These are phyloP conservation scores for Oehlia diaphana DNA, from an alignment of 192 early-diverging fungal species.

Conservation along the genomic window DNA sequence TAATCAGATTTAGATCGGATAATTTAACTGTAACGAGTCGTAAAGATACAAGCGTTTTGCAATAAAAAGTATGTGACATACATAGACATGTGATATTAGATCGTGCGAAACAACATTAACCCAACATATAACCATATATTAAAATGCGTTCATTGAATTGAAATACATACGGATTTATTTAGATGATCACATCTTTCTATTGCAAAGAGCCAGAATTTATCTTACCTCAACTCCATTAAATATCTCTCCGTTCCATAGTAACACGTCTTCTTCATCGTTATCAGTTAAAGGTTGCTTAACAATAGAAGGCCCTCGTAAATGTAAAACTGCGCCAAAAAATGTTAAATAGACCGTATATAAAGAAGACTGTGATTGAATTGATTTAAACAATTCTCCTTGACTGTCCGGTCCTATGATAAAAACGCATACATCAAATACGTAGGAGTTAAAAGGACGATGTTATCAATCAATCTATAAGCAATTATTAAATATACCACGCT, in stretches of 20 bases:
- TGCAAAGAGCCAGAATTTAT: background rate
- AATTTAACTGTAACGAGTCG: too few relatives aligned
- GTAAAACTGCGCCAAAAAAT: conserved; percentile 64
- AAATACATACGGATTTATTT: background rate
- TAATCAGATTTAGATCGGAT: too few relatives aligned
- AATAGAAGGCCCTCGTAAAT: conserved; percentile 62
- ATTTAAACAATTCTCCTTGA: conserved; percentile 29
- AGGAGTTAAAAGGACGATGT: too few relatives aligned
- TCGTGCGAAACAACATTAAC: background rate
- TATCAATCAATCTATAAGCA: background rate
- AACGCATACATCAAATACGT: background rate
- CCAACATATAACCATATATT: too few relatives aligned
- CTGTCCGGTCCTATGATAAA: conserved; percentile 51
- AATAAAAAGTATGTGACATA: too few relatives aligned
- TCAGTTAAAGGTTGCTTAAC: conserved; percentile 61
- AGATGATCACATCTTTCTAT: background rate
- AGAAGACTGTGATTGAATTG: background rate
- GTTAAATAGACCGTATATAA: conserved; percentile 24
- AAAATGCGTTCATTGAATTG: too few relatives aligned
- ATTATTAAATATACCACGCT: conserved; percentile 43
- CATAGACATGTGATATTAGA: too few relatives aligned
- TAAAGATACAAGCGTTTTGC: too few relatives aligned
- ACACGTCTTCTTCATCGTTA: conserved; percentile 44
- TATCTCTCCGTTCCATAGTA: conserved; percentile 91
- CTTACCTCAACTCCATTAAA: conserved; percentile 72